Base-by-base conservation (phyloP, 1,139 yeast genomes). In the Pneumocystis canis region DNA sequence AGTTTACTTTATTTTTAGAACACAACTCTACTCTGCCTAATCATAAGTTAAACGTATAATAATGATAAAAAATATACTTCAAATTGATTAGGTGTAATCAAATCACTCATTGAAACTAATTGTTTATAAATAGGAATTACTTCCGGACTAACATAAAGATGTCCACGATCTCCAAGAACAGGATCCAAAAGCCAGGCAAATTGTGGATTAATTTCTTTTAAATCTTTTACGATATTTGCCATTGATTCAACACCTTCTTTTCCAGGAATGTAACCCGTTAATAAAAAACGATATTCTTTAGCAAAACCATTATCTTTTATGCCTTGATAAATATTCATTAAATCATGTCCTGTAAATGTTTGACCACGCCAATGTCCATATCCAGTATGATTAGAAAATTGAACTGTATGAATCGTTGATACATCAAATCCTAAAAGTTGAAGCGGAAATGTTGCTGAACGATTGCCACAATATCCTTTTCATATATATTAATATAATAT, bases 61-160 rank as follows among this genome's bases (percentile, higher is more conserved):
- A 20, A 9, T n/a, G n/a, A 32, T 31, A 14, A 90, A 74, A 20
- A 85, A 75, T 89, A 96, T 65, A 88, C 79, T 72, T 92, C 98
- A 73, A 87, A 87, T 72, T 89, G 96, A 72, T 92, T 92, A 0
- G 98, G 98, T 0, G 97, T 88, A 9, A 86, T 82, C 28, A 89
- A 71, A 65, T 82, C 84, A 14, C 89, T 89, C 1, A 74, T 65
- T 1, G 77, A 71, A 20, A 73, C 69, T 58, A 90, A 73, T n/a
- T 75, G 69, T 70, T 79, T 79, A 71, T 90, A 90, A 1, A 82
- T 80, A 0, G 83, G 82, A 0, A 90, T 78, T 62, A 89, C 87
- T 28, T 82, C 81, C 66, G 83, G 80, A 59, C 83, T 80, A 11
- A 92, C 97, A 70, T 92, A 92, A 33, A 90, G 72, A 28, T 60